These are phyloP conservation scores for Malassezia slooffiae DNA, from an alignment of 1,284 basidiomycete genomes.

Conservation along the genomic window DNA sequence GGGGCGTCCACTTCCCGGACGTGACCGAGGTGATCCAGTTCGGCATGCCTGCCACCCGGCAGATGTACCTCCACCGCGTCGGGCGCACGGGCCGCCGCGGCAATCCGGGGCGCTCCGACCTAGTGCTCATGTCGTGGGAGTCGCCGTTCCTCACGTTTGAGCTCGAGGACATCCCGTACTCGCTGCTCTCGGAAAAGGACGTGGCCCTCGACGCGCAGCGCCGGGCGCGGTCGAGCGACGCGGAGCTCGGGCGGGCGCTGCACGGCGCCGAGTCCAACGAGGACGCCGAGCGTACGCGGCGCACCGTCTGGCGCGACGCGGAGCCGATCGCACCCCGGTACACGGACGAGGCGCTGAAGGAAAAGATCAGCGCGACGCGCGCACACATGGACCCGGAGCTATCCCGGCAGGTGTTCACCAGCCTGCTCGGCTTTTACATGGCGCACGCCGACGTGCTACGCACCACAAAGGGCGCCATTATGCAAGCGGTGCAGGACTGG, in stretches of 20 bases:
- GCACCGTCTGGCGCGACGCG: too few species aligned
- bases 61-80: slow-evolving; percentile 83
- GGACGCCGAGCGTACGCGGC: too few species aligned
- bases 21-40: slow-evolving; percentile 90
- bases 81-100: slow-evolving; percentile 76
- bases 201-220: too few species aligned
- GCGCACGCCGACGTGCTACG: slow-evolving; percentile 2
- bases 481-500: neutral
- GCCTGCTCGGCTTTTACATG: slow-evolving; percentile 30
- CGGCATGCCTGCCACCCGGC: slow-evolving; percentile 61
- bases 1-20: slow-evolving; percentile 53
- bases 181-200: too few species aligned
- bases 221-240: too few species aligned
- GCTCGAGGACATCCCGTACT: slow-evolving; percentile 59
- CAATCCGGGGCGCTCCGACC: slow-evolving; percentile 65
- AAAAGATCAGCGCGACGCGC: slow-evolving; percentile 16
- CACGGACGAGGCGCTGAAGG: too few species aligned
- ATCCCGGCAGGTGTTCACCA: slow-evolving; percentile 5
- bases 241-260: too few species aligned
- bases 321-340: too few species aligned
- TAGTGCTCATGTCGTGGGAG: slow-evolving; percentile 78
- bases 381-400: slow-evolving; percentile 9
- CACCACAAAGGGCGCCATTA: neutral
- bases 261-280: too few species aligned
- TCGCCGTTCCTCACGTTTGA: slow-evolving; percentile 59